phyloP scores from a whole-genome alignment of 2,329 filamentous ascomycete genomes.

The Graphium sp. region DNA sequence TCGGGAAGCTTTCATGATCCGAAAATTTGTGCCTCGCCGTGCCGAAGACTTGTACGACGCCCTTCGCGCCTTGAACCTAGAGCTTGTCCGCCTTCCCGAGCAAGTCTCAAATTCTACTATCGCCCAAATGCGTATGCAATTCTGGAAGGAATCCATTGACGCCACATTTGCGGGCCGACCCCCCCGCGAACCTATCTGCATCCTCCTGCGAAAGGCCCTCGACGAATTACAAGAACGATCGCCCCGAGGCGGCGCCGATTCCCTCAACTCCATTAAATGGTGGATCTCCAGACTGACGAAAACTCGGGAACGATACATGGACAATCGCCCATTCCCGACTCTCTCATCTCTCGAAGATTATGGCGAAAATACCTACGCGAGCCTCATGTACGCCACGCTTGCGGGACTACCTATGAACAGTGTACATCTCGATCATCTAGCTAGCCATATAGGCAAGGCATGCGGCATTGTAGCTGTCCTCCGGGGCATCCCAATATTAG shows the following conservation, averaged over 20 bases:
- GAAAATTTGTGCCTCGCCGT: slow-evolving; percentile 63
- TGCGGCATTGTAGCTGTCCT: slow-evolving; percentile 74
- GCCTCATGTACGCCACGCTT: slow-evolving; percentile 74
- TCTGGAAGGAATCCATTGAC: slow-evolving; percentile 78
- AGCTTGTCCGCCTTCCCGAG: slow-evolving; percentile 79
- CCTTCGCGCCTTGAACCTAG: slow-evolving; percentile 82
- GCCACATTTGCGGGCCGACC: slow-evolving; percentile 62
- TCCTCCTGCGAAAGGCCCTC: slow-evolving; percentile 62
- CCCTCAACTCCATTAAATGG: slow-evolving; percentile 41
- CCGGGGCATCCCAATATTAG: slow-evolving; percentile 77
- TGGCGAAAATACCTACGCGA: slow-evolving; percentile 88
- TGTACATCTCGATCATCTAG: slow-evolving; percentile 78
- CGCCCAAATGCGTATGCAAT: slow-evolving; percentile 78
- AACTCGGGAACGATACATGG: slow-evolving; percentile 67
- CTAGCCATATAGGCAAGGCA: slow-evolving; percentile 89
- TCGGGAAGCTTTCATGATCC: slow-evolving; percentile 71
- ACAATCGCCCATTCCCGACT: slow-evolving; percentile 64
- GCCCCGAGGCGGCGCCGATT: slow-evolving; percentile 19
- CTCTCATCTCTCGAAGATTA: slow-evolving; percentile 68
- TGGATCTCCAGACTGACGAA: slow-evolving; percentile 66
- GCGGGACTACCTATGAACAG: slow-evolving; percentile 65
- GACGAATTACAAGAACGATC: slow-evolving; percentile 41
- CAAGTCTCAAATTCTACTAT: slow-evolving; percentile 77
- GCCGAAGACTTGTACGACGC: slow-evolving; percentile 75
- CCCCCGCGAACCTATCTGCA: slow-evolving; percentile 79